Evolutionary conservation across 345 rosid species (phyloP), one percentile per base, ranked within the genome.

Genomic region (Murraya paniculata): DNA sequence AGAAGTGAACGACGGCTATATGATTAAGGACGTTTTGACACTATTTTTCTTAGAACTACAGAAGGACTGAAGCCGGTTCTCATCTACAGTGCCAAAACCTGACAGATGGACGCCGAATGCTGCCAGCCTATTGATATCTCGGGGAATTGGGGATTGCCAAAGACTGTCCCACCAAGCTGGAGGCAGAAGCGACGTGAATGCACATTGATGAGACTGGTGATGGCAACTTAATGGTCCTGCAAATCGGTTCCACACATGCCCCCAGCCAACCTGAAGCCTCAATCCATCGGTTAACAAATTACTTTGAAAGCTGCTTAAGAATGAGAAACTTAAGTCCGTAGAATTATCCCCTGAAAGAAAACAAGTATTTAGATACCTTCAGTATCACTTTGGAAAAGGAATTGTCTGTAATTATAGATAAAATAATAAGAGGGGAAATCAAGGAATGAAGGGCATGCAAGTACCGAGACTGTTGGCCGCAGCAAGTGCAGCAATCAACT

Each of bases 101-200:
- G 98, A 91, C 24, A 96, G 89, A 79, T 85, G 81, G 80, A 96
- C n/a, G 9, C 99, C 98, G 4, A 83, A 94, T 59, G 86, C 81
- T 33, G 87, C 90, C 79, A 96, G 78, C 83, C 87, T 84, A 6
- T 85, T 91, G 73, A 90, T 75, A 73, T 96, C 97, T 7, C 95
- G 90, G 3, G 89, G 85, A 58, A 91, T 88, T 1, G 98, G 99
- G 1, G 98, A 96, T 81, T 92, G 98, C 99, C 98, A 96, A 36
- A 91, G 83, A 61, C 95, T 91, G 48, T 94, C 99, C 98, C 97
- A 94, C 99, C 99, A 94, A 72, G 95, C 98, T 0, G 97, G 99
- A 73, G 98, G 97, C 72, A 93, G 91, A 38, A 96, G 92, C 0
- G 98, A 98, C 7, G 99, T 89, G 84, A 80, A 80, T 33, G 98